Percentiles rank a stretch among this genome's conserved stretches.
Conservation (phyloP, 345 rosid genomes). For the Gossypium turneri region DNA sequence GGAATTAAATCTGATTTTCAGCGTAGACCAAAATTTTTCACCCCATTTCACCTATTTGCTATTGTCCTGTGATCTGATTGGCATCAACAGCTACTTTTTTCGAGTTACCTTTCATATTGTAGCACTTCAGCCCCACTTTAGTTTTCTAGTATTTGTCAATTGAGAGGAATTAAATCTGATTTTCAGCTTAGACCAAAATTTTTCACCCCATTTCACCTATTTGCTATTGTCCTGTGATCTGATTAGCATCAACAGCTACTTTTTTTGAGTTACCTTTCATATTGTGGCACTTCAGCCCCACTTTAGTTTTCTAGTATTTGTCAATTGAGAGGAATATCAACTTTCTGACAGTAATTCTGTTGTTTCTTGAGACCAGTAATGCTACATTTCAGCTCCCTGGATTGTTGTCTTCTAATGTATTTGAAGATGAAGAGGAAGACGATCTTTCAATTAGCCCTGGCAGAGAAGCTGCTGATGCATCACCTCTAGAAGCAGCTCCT, state of each 20-base stretch:
- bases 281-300: background rate
- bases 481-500: constrained; percentile 34
- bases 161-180: background rate
- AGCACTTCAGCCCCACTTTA: no score
- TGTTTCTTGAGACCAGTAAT: constrained; percentile 51
- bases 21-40: background rate
- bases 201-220: background rate
- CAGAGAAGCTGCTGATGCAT: constrained; percentile 36
- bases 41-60: background rate
- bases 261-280: constrained; percentile 5
- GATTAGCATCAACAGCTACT: background rate
- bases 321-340: background rate
- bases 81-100: background rate
- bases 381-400: constrained; percentile 85
- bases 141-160: no score
- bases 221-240: background rate
- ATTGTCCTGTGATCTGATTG: background rate
- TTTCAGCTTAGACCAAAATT: background rate
- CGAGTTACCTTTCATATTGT: background rate
- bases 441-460: constrained; percentile 44
- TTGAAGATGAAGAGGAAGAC: constrained; percentile 55
- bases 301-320: background rate
- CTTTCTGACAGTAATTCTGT: constrained; percentile 20
- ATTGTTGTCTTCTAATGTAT: constrained; percentile 50
- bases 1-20: background rate